phyloP scores from a whole-genome alignment of 2,329 filamentous ascomycete species.

The Chaetothyriales sp. region DNA sequence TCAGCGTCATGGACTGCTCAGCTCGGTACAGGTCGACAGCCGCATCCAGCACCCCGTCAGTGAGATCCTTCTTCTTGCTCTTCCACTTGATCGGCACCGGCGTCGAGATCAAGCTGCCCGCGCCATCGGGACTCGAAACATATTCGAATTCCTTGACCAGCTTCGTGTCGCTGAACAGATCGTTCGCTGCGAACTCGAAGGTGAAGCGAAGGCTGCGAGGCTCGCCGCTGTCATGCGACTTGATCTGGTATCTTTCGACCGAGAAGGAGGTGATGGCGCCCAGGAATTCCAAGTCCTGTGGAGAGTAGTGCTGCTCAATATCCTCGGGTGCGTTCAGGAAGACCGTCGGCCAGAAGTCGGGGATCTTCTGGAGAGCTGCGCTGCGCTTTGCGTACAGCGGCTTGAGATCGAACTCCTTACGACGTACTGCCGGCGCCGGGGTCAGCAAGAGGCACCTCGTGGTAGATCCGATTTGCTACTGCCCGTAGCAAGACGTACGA shows the following conservation, averaged over 20 bases:
- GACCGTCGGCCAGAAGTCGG: conserved; percentile 89
- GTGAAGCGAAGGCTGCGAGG: conserved; percentile 66
- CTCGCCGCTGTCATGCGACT: conserved; percentile 48
- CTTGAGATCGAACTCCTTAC: conserved; percentile 12
- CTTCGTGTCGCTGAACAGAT: conserved; percentile 62
- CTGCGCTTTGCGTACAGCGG: conserved; percentile 66
- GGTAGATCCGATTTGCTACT: not conserved
- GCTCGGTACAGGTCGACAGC: conserved; percentile 57
- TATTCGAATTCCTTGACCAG: conserved; percentile 90
- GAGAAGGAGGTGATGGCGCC: conserved; percentile 54
- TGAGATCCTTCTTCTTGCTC: conserved; percentile 67
- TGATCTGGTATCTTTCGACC: conserved; percentile 69
- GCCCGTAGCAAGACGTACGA: conserved; percentile 41
- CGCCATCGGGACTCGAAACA: conserved; percentile 36
- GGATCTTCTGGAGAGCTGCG: conserved; percentile 56
- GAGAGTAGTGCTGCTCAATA: conserved; percentile 77
- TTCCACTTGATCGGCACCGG: conserved; percentile 84
- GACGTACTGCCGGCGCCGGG: conserved; percentile 7
- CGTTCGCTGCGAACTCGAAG: conserved; percentile 69
- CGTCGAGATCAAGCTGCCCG: conserved; percentile 72
- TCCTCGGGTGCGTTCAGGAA: conserved; percentile 75
- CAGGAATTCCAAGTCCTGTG: conserved; percentile 62
- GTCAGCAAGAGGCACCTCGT: not conserved
- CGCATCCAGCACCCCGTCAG: conserved; percentile 62
- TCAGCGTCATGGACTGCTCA: conserved; percentile 29